Base-by-base conservation (phyloP, 768 basidiomycete species). In the Termitomyces eurrhizus region DNA sequence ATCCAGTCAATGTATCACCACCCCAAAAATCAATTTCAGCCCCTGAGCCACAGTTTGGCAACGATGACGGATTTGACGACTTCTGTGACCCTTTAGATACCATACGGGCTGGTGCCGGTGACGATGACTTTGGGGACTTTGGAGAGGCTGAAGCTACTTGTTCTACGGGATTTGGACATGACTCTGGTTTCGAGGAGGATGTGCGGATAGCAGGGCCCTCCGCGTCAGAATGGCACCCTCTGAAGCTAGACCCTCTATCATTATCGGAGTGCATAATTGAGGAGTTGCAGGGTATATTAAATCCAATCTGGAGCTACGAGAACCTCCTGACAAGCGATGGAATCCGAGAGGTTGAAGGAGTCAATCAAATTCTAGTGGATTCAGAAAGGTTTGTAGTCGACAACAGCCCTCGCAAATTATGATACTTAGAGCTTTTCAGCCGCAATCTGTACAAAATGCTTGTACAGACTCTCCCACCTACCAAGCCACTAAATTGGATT, bases 401-500 rank as follows among this genome's bases (percentile, higher is more conserved):
- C 24, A 33, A 26, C 57, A 51, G 53, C 11, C 11, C 52, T 51
- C 36, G 32, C 52, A 33, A 29, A 60, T 57, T 57, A 60, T 57
- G 58, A 44, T 66, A 64, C 51, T 67, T 50, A 66, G 52, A 56
- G 57, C 60, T 36, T 59, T 57, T 45, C 64, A 96, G 95, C 72
- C 93, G 93, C 52, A 82, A 88, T 62, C 73, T 93, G 56, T 93
- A 93, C 73, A 84, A 85, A 59, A 77, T 81, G 61, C 80, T 95
- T 18, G 70, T 92, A 42, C 81, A 88, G 64, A 81, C 87, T 1
- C 86, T 89, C 2, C 88, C 91, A 37, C 83, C 87, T 11, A 88
- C 84, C 49, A 87, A 89, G 70, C 88, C 92, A n/a, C 87, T 93
- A 56, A 95, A 92, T 67, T 98, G 95, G 95, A 95, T 87, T 54